Conservation (phyloP, 2,329 filamentous ascomycete species). For the Fonsecaea erecta region DNA sequence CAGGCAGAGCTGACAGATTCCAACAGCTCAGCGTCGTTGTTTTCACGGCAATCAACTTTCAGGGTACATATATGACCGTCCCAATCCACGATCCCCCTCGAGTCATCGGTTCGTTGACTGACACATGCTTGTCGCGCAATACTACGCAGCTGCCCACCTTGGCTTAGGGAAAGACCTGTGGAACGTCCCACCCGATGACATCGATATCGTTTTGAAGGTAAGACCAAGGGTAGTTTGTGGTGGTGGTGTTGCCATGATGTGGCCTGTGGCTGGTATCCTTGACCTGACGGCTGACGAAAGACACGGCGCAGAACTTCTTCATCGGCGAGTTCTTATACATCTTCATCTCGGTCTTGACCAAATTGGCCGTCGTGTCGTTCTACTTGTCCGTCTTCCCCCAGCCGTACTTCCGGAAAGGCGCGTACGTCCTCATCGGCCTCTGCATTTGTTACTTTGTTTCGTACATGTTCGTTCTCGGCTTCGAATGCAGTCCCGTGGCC, state of each 20-base stretch:
- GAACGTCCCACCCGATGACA: constrained; percentile 39
- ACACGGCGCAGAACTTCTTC: constrained; percentile 14
- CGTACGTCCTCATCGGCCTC: constrained; percentile 49
- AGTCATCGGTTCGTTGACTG: background rate
- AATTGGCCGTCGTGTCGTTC: constrained; percentile 60
- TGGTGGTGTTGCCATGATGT: no score
- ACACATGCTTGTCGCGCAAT: no score
- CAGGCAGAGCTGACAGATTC: constrained; percentile 16
- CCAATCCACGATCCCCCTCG: constrained; percentile 48
- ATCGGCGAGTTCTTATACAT: constrained; percentile 54
- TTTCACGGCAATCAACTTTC: constrained; percentile 17
- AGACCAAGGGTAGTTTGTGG: no score
- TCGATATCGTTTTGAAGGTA: constrained; percentile 40
- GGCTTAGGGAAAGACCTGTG: constrained; percentile 43
- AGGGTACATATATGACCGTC: constrained; percentile 51
- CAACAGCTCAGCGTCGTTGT: background rate
- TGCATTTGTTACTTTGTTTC: constrained; percentile 48
- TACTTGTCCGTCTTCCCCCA: constrained; percentile 61
- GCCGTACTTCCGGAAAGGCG: constrained; percentile 41
- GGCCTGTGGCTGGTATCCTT: no score
- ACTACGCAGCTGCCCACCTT: constrained; percentile 32
- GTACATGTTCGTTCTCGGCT: constrained; percentile 52
- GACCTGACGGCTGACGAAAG: background rate
- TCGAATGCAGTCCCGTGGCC: constrained; percentile 55
- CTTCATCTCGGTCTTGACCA: constrained; percentile 52